Conservation (phyloP, 768 basidiomycete species). For the Amanita subjunquillea region DNA sequence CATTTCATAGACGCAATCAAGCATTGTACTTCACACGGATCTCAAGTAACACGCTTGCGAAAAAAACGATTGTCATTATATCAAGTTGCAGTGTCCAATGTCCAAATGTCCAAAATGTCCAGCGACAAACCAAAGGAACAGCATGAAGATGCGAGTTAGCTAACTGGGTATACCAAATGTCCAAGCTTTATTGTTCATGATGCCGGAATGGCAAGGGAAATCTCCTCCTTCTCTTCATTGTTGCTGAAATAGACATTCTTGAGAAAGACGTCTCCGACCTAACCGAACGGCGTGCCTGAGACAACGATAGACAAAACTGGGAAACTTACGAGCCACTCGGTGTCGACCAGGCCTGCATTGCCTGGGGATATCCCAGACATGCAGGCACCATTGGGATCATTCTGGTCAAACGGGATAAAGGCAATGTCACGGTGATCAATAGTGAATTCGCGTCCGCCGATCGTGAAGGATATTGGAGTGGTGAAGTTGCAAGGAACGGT, state of each 20-base stretch:
- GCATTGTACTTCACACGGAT: slow-evolving; percentile 4
- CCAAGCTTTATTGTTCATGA: not conserved
- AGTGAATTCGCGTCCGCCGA: slow-evolving; percentile 48
- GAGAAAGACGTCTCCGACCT: slow-evolving; percentile 32
- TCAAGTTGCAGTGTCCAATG: not conserved
- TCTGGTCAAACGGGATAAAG: slow-evolving; percentile 37
- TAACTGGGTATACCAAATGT: not conserved
- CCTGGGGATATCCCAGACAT: slow-evolving; percentile 51
- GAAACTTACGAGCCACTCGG: slow-evolving; percentile 55
- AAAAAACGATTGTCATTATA: not conserved
- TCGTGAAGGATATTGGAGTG: slow-evolving; percentile 40
- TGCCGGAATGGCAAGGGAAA: slow-evolving; percentile 21
- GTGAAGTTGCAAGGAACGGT: slow-evolving; percentile 57
- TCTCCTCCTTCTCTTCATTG: slow-evolving; percentile 21
- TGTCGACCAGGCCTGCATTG: slow-evolving; percentile 30
- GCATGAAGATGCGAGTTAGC: not conserved
- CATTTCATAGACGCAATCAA: slow-evolving; percentile 7
- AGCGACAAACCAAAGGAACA: not conserved
- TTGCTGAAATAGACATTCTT: slow-evolving; percentile 31
- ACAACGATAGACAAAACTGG: not conserved
- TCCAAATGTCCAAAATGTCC: not conserved
- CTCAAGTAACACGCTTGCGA: not conserved
- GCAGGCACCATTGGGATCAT: slow-evolving; percentile 43
- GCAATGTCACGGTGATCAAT: slow-evolving; percentile 51
- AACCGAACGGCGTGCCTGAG: not conserved